Conservation (phyloP, 345 rosid species). For the Arabis hirsuta region DNA sequence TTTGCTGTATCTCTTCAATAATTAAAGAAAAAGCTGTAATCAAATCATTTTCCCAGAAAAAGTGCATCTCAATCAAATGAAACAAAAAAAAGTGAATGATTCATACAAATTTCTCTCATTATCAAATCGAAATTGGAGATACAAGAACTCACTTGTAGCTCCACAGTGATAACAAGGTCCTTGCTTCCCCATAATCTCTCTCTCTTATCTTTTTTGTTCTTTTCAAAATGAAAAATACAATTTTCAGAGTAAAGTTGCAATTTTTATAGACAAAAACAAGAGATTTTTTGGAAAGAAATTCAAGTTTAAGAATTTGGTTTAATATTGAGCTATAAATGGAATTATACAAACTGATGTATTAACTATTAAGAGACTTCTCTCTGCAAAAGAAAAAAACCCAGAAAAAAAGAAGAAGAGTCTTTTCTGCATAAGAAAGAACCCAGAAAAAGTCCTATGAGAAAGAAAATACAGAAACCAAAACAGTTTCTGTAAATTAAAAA, state of each 20-base stretch:
- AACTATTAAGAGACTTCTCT: slow-evolving; percentile 38
- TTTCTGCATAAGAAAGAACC: slow-evolving; percentile 46
- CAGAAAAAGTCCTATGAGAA: slow-evolving; percentile 40
- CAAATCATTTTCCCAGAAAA: slow-evolving; percentile 33
- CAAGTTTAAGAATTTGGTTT: slow-evolving; percentile 35
- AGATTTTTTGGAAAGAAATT: slow-evolving; percentile 35
- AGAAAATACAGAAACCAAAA: slow-evolving; percentile 27
- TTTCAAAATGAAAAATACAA: slow-evolving; percentile 10
- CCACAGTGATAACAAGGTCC: slow-evolving; percentile 99
- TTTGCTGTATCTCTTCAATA: slow-evolving; percentile 35
- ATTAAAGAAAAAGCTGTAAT: slow-evolving; percentile 17
- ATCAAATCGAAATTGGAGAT: slow-evolving; percentile 47
- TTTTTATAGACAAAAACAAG: slow-evolving; percentile 25
- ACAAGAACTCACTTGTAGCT: slow-evolving; percentile 96
- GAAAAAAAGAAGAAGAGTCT: slow-evolving; percentile 22
- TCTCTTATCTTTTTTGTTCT: slow-evolving; percentile 35
- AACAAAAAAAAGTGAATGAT: slow-evolving; percentile 14
- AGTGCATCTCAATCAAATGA: slow-evolving; percentile 22
- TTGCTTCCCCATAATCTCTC: slow-evolving; percentile 80
- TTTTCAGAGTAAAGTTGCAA: slow-evolving; percentile 41
- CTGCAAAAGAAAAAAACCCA: slow-evolving; percentile 36
- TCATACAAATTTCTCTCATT: slow-evolving; percentile 1
- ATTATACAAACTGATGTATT: slow-evolving; percentile 38
- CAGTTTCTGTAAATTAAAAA: slow-evolving; percentile 17
- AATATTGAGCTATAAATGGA: slow-evolving; percentile 44